phyloP scores from a whole-genome alignment of 805 yeast species.

The Priceomyces fermenticarens region DNA sequence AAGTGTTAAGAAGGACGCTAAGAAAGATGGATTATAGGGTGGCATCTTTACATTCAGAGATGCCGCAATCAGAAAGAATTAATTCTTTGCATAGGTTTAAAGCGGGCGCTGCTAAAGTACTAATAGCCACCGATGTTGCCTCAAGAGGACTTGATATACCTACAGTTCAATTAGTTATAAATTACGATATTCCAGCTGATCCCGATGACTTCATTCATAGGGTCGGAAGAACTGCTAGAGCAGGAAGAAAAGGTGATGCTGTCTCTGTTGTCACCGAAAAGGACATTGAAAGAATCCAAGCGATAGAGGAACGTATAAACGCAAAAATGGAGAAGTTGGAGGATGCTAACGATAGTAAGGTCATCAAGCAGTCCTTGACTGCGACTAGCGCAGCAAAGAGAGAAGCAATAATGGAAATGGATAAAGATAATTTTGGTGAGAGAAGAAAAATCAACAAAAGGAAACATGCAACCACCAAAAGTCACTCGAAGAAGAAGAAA shows the following conservation, averaged over 20 bases:
- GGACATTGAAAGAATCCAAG: conserved; percentile 75
- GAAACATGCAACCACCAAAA: conserved; percentile 21
- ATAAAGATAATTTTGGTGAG: conserved; percentile 84
- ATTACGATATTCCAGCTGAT: conserved; percentile 92
- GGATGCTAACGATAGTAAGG: conserved; percentile 68
- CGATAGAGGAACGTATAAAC: conserved; percentile 83
- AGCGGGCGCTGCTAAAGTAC: conserved; percentile 89
- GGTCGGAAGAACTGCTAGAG: conserved; percentile 99
- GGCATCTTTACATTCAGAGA: conserved; percentile 88
- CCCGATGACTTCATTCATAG: conserved; percentile 96
- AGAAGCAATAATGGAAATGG: conserved; percentile 92
- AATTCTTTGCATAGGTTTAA: conserved; percentile 89
- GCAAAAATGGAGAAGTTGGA: conserved; percentile 76
- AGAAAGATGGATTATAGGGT: conserved; percentile 73
- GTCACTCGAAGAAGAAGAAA: conserved; percentile 10
- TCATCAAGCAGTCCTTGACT: conserved; percentile 69
- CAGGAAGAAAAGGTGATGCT: conserved; percentile 86
- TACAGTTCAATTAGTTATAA: conserved; percentile 81
- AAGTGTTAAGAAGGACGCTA: conserved; percentile 74
- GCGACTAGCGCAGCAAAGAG: conserved; percentile 79
- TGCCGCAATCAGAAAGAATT: conserved; percentile 90
- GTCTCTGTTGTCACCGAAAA: conserved; percentile 80
- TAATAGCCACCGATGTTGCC: conserved; percentile 96
- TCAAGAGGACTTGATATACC: conserved; percentile 98
- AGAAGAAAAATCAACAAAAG: conserved; percentile 50